phyloP scores from a whole-genome alignment of 768 basidiomycete genomes.

The Infundibulicybe gibba region DNA sequence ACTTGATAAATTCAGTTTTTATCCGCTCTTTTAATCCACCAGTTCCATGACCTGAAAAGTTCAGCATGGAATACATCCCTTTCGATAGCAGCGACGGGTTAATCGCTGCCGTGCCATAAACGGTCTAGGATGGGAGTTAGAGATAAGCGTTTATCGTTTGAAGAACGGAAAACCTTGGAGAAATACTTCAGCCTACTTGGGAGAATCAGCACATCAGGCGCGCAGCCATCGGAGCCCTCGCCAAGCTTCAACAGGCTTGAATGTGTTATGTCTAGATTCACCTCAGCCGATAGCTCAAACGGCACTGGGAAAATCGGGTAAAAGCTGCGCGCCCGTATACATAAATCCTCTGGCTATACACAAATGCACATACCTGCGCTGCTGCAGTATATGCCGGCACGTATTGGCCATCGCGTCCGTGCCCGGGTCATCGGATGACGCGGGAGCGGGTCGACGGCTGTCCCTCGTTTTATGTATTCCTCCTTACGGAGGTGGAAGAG shows the following conservation, averaged over 20 bases:
- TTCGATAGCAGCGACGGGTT: constrained; percentile 83
- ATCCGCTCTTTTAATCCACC: not conserved
- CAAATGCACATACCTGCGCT: constrained; percentile 61
- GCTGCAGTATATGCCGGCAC: constrained; percentile 79
- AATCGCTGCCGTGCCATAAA: constrained; percentile 74
- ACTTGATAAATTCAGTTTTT: not conserved
- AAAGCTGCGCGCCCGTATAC: constrained; percentile 52
- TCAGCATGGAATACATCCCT: constrained; percentile 48
- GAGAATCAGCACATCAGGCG: constrained; percentile 82
- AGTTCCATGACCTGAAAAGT: constrained; percentile 21
- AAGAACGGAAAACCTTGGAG: constrained; percentile 54
- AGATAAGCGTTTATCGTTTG: not conserved
- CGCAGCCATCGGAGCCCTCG: constrained; percentile 36
- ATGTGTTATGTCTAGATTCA: constrained; percentile 91
- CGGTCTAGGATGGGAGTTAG: constrained; percentile 42
- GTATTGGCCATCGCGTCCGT: constrained; percentile 78
- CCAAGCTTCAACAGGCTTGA: constrained; percentile 38
- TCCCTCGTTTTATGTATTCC: constrained; percentile 67
- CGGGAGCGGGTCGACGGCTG: constrained; percentile 51
- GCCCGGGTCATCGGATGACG: constrained; percentile 37
- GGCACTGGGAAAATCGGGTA: constrained; percentile 95
- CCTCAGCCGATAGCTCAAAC: constrained; percentile 64
- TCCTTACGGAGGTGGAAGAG: constrained; percentile 88
- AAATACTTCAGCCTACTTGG: constrained; percentile 92
- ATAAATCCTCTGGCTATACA: not conserved